A percentile compares a stretch with the other conserved stretches of the same genome.
Evolutionary conservation across 192 early-diverging fungal genomes (phyloP).

Genomic region (Rhizoclosmatium sp.): DNA sequence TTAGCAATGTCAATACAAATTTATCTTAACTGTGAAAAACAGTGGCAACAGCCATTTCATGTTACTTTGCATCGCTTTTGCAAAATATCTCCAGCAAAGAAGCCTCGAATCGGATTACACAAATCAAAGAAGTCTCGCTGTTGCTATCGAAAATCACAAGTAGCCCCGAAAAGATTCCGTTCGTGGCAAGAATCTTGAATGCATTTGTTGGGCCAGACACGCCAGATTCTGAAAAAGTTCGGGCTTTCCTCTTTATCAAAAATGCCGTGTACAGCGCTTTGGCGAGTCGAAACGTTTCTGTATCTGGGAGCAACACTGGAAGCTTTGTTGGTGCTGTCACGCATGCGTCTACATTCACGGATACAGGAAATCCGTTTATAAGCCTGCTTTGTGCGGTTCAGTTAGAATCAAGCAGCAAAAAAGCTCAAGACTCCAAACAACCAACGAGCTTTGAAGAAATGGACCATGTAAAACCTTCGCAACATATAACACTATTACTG

Average conservation of each 20-base stretch:
- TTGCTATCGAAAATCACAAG: conserved; percentile 35
- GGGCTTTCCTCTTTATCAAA: conserved; percentile 45
- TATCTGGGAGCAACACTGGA: background rate
- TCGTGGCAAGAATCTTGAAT: conserved; percentile 42
- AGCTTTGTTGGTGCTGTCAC: too few species aligned
- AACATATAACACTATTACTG: conserved; percentile 47
- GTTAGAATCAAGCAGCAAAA: conserved; percentile 6
- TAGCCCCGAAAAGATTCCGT: conserved; percentile 39
- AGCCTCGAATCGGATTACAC: conserved; percentile 32
- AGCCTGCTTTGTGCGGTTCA: conserved; percentile 36
- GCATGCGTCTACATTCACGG: background rate
- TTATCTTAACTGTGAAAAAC: background rate
- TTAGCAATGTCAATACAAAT: background rate
- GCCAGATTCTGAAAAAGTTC: conserved; percentile 42
- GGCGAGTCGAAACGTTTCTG: background rate
- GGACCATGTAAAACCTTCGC: conserved; percentile 1
- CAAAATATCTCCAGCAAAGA: conserved; percentile 34
- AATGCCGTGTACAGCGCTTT: conserved; percentile 1
- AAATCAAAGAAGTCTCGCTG: conserved; percentile 37
- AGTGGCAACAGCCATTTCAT: conserved; percentile 11
- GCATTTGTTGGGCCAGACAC: conserved; percentile 39
- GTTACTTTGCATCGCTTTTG: conserved; percentile 37
- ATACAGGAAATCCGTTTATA: conserved; percentile 38
- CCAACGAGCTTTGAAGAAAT: background rate
- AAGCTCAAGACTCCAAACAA: background rate